Evolutionary conservation across 306 rosid species (phyloP).

Genomic region (Sicyos baderoa): DNA sequence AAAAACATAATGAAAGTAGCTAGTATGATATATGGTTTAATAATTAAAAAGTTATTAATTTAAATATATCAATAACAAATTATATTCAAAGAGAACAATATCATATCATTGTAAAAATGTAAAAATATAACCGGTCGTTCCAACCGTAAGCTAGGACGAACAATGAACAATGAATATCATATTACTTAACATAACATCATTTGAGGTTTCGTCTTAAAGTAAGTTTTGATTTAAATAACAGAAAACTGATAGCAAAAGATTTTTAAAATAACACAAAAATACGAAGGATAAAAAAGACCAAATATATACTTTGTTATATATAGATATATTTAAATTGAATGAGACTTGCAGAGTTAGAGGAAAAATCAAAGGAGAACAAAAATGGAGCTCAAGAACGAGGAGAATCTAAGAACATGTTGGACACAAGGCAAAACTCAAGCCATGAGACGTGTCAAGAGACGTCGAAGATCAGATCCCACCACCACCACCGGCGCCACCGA

Average conservation of each 20-base stretch:
- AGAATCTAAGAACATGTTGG: constrained; percentile 23
- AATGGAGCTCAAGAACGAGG: constrained; percentile 38
- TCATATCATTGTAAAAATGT: neutral
- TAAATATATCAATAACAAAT: too few relatives aligned
- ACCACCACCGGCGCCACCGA: constrained; percentile 15
- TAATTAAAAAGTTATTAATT: too few relatives aligned
- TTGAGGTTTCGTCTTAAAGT: neutral
- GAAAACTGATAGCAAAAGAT: neutral
- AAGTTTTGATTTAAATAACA: constrained; percentile 7
- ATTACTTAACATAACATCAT: neutral
- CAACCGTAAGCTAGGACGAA: neutral
- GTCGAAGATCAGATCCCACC: constrained; percentile 31
- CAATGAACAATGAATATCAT: neutral
- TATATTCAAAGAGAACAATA: too few relatives aligned
- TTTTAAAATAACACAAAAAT: neutral
- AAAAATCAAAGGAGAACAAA: neutral
- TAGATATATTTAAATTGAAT: neutral
- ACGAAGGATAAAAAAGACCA: neutral
- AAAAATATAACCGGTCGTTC: too few relatives aligned
- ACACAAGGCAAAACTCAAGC: constrained; percentile 29
- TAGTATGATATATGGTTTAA: too few relatives aligned
- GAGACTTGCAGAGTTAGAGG: neutral
- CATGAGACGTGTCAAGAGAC: constrained; percentile 37
- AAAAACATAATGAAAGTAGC: too few relatives aligned
- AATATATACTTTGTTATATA: neutral